Evolutionary conservation across 805 yeast species (phyloP), one percentile per base, ranked within the genome.

Genomic region (Starmerella apicola): DNA sequence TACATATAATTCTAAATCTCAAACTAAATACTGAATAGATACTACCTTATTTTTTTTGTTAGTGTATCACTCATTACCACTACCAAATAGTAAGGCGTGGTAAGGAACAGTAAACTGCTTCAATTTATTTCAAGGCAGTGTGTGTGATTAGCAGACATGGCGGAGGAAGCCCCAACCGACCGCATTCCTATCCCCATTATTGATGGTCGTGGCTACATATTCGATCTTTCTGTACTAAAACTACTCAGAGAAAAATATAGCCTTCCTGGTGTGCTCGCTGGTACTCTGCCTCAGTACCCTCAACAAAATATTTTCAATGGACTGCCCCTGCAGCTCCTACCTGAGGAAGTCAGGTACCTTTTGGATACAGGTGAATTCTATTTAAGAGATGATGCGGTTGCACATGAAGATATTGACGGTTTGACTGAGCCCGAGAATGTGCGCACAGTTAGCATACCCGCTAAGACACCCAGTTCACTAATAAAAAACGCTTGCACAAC

Each of bases 271-370:
- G 73, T 78, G 1, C 63, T 88, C 13, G 62, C 73, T 0, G 98
- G 98, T 0, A 81, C 95, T 0, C 61, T 91, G 23, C 81, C 95
- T 0, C 68, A 75, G 34, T 84, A 86, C n/a, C 91, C 96, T 2
- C 98, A 91, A 57, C 98, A 88, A 54, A 85, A 84, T 53, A 66
- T 77, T n/a, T 80, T 86, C 52, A 63, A 83, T 30, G 93, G 95
- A 0, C 60, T 86, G 2, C 98, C 98, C 0, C 58, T 91, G 37
- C 73, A 75, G 51, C 62, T 88, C 32, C 67, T 74, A 60, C 58
- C 72, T 0, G 93, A 82, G 57, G 97, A 88, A 52, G 74, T 77
- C 0, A 45, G 74, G 9, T 81, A 81, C 74, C 62, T 85, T 22
- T 64, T 78, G 7, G 60, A 62, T 4, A 62, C 62, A 0, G 51